phyloP scores from a whole-genome alignment of 495 filamentous ascomycete species.

The Friedmanniomyces endolithicus region DNA sequence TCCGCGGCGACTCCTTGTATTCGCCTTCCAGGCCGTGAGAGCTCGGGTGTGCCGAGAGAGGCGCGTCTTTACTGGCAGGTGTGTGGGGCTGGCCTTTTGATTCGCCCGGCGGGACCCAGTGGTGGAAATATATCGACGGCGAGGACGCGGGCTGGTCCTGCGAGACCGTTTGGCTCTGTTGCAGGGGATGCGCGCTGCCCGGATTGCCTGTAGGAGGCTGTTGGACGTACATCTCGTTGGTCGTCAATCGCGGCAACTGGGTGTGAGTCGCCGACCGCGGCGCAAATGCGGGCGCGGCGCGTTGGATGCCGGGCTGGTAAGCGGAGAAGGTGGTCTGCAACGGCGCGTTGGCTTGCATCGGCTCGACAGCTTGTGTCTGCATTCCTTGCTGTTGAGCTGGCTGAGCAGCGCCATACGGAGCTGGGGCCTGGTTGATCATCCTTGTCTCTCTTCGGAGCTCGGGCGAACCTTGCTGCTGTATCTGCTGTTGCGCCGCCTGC shows the following conservation, averaged over 20 bases:
- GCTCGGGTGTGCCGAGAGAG: conserved; percentile 42
- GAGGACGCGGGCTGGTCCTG: conserved; percentile 47
- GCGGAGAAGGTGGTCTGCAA: conserved; percentile 17
- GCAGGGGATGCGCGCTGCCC: conserved; percentile 33
- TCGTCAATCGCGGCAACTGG: conserved; percentile 42
- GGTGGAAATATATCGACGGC: conserved; percentile 74
- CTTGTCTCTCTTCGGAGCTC: conserved; percentile 36
- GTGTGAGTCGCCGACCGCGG: conserved; percentile 30
- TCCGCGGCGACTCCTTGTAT: conserved; percentile 53
- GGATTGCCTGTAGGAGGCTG: conserved; percentile 34
- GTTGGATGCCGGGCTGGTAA: conserved; percentile 5
- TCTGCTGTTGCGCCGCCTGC: conserved; percentile 32
- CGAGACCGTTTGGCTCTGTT: conserved; percentile 37
- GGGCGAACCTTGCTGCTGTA: conserved; percentile 36
- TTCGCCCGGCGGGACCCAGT: conserved; percentile 66
- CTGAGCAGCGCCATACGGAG: conserved; percentile 18
- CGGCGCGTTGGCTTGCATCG: background rate
- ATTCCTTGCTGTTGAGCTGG: conserved; percentile 20
- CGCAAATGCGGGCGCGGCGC: conserved; percentile 22
- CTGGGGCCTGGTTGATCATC: conserved; percentile 24
- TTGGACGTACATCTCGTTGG: conserved; percentile 46
- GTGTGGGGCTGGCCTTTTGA: conserved; percentile 34
- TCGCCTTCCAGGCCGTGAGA: conserved; percentile 38
- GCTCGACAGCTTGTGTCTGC: conserved; percentile 12
- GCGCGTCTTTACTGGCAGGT: conserved; percentile 46